Conservation (phyloP, 768 basidiomycete genomes). For the Pleurotus pulmonarius region DNA sequence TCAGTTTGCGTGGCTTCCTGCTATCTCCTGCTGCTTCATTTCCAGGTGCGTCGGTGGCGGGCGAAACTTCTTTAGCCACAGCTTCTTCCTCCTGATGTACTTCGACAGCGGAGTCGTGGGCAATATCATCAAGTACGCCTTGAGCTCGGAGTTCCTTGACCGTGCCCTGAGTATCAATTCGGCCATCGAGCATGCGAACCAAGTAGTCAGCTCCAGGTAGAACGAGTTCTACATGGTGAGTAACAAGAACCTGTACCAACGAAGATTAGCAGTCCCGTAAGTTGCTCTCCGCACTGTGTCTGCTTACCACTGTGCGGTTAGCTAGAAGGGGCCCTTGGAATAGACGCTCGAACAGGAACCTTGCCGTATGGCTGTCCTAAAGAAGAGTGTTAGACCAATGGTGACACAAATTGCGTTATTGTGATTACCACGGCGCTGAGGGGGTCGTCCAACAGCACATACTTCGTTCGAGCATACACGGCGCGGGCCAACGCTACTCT, state of each 20-base stretch:
- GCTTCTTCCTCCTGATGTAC: conserved; percentile 43
- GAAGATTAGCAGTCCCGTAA: neutral
- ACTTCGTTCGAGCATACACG: conserved; percentile 68
- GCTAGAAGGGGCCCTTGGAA: conserved; percentile 63
- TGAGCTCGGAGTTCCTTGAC: conserved; percentile 57
- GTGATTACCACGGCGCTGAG: conserved; percentile 72
- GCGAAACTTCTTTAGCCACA: conserved; percentile 22
- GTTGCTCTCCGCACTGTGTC: neutral
- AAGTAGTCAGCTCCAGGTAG: conserved; percentile 71
- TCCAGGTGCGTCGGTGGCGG: conserved; percentile 21
- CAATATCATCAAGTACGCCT: conserved; percentile 61
- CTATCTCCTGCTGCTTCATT: conserved; percentile 16
- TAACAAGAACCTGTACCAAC: conserved; percentile 55
- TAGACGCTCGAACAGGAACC: conserved; percentile 59
- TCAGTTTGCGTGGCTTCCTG: conserved; percentile 69
- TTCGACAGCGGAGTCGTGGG: conserved; percentile 46
- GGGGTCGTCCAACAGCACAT: conserved; percentile 77
- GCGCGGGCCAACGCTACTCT: conserved; percentile 83
- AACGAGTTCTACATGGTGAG: conserved; percentile 82
- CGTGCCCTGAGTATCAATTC: conserved; percentile 72
- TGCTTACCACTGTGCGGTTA: conserved; percentile 60
- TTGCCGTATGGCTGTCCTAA: conserved; percentile 67
- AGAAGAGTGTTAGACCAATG: neutral
- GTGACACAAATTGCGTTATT: neutral
- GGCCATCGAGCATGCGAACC: conserved; percentile 77